phyloP scores from a whole-genome alignment of 495 filamentous ascomycete species.

The Astrothelium subdiscretum region DNA sequence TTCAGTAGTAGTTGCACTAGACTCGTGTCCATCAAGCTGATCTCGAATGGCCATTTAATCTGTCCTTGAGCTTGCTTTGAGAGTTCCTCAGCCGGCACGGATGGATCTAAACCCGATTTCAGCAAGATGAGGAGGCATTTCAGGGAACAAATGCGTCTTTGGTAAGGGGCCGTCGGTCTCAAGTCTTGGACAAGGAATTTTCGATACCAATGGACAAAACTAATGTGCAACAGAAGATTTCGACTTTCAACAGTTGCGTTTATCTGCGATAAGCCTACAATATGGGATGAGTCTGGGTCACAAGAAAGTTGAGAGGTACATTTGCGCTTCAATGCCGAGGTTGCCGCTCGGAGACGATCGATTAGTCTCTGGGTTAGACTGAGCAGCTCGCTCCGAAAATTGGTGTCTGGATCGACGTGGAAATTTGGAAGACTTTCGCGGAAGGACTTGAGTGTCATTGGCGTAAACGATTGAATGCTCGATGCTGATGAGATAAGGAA shows the following conservation, averaged over 20 bases:
- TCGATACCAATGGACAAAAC: constrained; percentile 59
- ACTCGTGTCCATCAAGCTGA: constrained; percentile 43
- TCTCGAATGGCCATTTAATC: constrained; percentile 38
- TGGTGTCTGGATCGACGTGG: constrained; percentile 73
- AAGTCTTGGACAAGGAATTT: constrained; percentile 61
- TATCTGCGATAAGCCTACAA: too few species aligned
- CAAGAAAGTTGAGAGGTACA: background rate
- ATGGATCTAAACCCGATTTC: constrained; percentile 38
- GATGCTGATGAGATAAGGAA: constrained; percentile 59
- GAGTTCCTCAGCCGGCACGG: constrained; percentile 11
- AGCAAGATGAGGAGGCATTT: constrained; percentile 52
- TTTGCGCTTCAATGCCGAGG: constrained; percentile 15
- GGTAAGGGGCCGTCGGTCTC: constrained; percentile 66
- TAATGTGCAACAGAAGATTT: constrained; percentile 27
- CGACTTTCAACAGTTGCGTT: background rate
- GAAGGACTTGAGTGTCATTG: constrained; percentile 46
- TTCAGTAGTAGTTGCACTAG: constrained; percentile 52
- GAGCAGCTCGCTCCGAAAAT: constrained; percentile 65
- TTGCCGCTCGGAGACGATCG: constrained; percentile 23
- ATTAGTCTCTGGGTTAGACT: constrained; percentile 55
- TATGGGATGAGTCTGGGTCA: too few species aligned
- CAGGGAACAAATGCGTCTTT: constrained; percentile 70
- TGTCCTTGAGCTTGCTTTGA: constrained; percentile 27
- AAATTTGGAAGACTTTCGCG: constrained; percentile 50
- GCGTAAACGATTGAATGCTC: constrained; percentile 56